phyloP scores from a whole-genome alignment of 176 grass and related monocot genomes.

The Melocanna baccifera region DNA sequence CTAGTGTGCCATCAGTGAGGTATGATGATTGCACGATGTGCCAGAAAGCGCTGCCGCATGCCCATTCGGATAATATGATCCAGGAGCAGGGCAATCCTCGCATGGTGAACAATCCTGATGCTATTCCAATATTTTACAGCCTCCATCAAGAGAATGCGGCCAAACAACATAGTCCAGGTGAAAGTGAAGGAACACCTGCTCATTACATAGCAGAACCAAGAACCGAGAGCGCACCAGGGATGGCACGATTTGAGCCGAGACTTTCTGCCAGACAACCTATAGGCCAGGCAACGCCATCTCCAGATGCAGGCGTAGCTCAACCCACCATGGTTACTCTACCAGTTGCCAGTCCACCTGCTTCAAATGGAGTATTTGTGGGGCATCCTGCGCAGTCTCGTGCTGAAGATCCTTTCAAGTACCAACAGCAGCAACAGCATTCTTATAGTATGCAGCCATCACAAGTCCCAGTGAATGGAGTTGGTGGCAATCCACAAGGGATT shows the following conservation, averaged over 20 bases:
- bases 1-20: constrained; percentile 22
- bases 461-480: constrained; percentile 24
- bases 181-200: constrained; percentile 22
- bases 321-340: constrained; percentile 39
- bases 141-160: constrained; percentile 45
- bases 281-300: constrained; percentile 33
- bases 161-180: constrained; percentile 36
- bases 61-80: constrained; percentile 71
- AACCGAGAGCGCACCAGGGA: constrained; percentile 25
- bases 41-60: constrained; percentile 70
- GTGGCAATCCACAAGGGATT: constrained; percentile 12
- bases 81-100: constrained; percentile 45
- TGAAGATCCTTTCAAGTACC: constrained; percentile 46
- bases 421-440: constrained; percentile 48
- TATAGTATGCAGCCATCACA: constrained; percentile 46
- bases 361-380: constrained; percentile 49
- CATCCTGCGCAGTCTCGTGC: constrained; percentile 30
- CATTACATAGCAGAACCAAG: constrained; percentile 37
- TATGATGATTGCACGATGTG: constrained; percentile 78
- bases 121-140: constrained; percentile 50
- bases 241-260: constrained; percentile 36
- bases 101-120: constrained; percentile 27
- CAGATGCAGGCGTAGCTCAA: constrained; percentile 36
- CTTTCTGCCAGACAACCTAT: constrained; percentile 30
- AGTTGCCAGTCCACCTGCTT: constrained; percentile 33